Conservation (phyloP, 768 basidiomycete genomes). For the Astraeus odoratus region DNA sequence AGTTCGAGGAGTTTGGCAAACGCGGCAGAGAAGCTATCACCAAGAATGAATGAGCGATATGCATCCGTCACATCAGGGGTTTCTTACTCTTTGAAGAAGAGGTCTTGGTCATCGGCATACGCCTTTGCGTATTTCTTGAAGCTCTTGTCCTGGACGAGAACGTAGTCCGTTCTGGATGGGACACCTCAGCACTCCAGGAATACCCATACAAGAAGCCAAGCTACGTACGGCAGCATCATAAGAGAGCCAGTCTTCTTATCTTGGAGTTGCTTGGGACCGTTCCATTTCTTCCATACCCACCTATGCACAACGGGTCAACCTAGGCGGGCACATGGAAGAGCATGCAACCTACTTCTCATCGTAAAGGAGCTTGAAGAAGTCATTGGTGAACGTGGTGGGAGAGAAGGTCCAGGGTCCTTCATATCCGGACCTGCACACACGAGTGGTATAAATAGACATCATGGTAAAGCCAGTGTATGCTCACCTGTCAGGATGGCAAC, state of each 20-base stretch:
- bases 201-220: background rate
- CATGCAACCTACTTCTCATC: constrained; percentile 56
- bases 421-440: constrained; percentile 58
- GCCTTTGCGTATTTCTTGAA: constrained; percentile 86
- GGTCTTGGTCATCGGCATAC: constrained; percentile 77
- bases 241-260: constrained; percentile 84
- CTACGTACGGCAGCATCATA: constrained; percentile 91
- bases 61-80: background rate
- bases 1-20: constrained; percentile 84
- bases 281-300: constrained; percentile 96
- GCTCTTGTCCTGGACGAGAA: constrained; percentile 80
- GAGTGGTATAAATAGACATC: background rate
- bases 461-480: constrained; percentile 7
- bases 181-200: background rate
- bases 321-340: background rate
- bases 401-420: constrained; percentile 96
- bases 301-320: constrained; percentile 20
- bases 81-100: constrained; percentile 92
- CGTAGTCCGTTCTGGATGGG: constrained; percentile 68
- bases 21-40: constrained; percentile 72
- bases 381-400: constrained; percentile 81
- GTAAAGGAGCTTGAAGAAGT: constrained; percentile 80
- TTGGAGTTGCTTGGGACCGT: constrained; percentile 86
- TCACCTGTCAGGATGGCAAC: constrained; percentile 81
- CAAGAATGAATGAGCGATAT: background rate